These are phyloP conservation scores for Clonostachys byssicola DNA, from an alignment of 2,329 filamentous ascomycete genomes.

Conservation along the genomic window DNA sequence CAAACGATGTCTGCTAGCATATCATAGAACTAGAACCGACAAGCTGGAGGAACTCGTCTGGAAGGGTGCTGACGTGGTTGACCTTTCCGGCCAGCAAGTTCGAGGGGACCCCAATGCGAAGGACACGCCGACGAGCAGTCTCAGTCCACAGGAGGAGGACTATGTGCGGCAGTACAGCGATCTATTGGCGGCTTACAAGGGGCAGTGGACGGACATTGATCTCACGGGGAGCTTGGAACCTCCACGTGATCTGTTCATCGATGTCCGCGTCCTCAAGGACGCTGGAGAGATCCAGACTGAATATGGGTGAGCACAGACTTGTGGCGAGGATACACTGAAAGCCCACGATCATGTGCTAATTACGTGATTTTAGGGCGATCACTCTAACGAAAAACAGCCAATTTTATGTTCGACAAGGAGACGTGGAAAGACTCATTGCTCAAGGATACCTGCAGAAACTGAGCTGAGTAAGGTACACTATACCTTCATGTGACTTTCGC, in stretches of 20 bases:
- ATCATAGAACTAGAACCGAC: conserved; percentile 85
- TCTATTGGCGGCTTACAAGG: conserved; percentile 91
- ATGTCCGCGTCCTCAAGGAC: conserved; percentile 92
- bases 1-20: conserved; percentile 91
- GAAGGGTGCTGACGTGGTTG: conserved; percentile 80
- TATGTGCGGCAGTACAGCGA: conserved; percentile 92
- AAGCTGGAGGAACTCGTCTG: conserved; percentile 93
- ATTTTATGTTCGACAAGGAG: conserved; percentile 92
- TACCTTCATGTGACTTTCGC: too few relatives aligned
- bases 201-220: conserved; percentile 97
- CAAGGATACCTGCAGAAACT: conserved; percentile 94
- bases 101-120: conserved; percentile 8
- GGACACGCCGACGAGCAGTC: conserved; percentile 58
- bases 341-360: not conserved
- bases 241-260: conserved; percentile 93
- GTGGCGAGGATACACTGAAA: not conserved
- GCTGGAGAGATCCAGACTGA: conserved; percentile 98
- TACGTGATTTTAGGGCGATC: conserved; percentile 63
- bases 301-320: conserved; percentile 69
- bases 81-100: conserved; percentile 57
- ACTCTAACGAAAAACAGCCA: conserved; percentile 97
- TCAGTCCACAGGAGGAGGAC: conserved; percentile 95
- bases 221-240: conserved; percentile 91
- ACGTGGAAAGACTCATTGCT: conserved; percentile 89
- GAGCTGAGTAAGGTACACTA: conserved; percentile 45